Conservation (phyloP, 2,329 filamentous ascomycete genomes). For the Aspergillus sergii region DNA sequence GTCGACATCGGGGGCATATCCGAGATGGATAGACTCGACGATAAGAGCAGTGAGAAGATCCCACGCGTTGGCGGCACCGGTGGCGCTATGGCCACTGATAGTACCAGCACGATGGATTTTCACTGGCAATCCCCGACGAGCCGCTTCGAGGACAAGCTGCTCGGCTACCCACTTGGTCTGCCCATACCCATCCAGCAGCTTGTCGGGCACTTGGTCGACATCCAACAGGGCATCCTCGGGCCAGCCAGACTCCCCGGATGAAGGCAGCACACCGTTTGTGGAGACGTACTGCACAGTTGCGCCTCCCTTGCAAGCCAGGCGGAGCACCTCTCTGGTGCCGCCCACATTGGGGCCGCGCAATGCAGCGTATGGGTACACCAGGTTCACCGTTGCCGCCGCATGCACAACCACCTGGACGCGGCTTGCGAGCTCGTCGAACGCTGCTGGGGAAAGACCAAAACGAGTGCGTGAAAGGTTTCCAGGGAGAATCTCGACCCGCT, state of each 20-base stretch:
- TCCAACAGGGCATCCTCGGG: constrained; percentile 68
- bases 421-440: constrained; percentile 65
- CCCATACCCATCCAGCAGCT: constrained; percentile 72
- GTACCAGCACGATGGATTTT: constrained; percentile 74
- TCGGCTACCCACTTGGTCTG: constrained; percentile 84
- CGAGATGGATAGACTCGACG: constrained; percentile 75
- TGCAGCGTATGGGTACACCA: constrained; percentile 80
- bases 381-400: constrained; percentile 75
- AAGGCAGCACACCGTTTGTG: constrained; percentile 77
- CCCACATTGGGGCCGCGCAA: constrained; percentile 73
- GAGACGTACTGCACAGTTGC: constrained; percentile 78
- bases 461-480: constrained; percentile 71
- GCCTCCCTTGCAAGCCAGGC: constrained; percentile 66
- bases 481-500: constrained; percentile 74
- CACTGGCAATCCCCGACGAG: constrained; percentile 68
- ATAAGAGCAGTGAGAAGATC: constrained; percentile 76
- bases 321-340: constrained; percentile 76
- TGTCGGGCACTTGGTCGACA: constrained; percentile 68
- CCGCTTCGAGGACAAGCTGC: constrained; percentile 71
- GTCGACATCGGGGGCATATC: constrained; percentile 68
- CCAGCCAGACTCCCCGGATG: constrained; percentile 68
- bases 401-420: constrained; percentile 75
- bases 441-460: constrained; percentile 67
- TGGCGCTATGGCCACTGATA: constrained; percentile 75
- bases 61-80: constrained; percentile 75